A percentile compares a stretch with the other conserved stretches of the same genome.
Evolutionary conservation across 78 protist species (phyloP).

Genomic region (Dictyostelium purpureum): DNA sequence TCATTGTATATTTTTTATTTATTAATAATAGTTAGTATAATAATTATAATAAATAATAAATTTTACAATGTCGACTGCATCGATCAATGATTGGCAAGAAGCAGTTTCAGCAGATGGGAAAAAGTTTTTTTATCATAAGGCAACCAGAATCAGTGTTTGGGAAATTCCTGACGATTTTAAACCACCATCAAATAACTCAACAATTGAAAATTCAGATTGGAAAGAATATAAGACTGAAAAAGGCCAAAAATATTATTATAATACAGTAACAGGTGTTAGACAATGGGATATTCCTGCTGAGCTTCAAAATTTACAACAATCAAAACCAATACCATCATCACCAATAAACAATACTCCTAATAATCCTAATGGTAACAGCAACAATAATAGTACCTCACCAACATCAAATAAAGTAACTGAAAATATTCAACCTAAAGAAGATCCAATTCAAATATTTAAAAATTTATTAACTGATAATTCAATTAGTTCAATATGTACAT

Average conservation of each 20-base stretch:
- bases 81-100: conserved; percentile 54
- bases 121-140: conserved; percentile 47
- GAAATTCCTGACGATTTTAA: conserved; percentile 52
- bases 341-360: background rate
- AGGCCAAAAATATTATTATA: conserved; percentile 62
- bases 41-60: too few relatives aligned
- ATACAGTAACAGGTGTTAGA: conserved; percentile 15
- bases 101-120: conserved; percentile 48
- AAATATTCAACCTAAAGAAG: background rate
- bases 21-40: too few relatives aligned
- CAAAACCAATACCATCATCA: background rate
- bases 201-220: conserved; percentile 4
- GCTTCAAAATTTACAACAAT: background rate
- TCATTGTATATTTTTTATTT: background rate
- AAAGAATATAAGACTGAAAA: conserved; percentile 50
- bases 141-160: conserved; percentile 44
- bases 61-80: background rate
- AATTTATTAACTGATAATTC: conserved; percentile 6
- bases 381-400: background rate
- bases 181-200: background rate
- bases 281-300: conserved; percentile 50
- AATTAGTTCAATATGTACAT: conserved; percentile 40
- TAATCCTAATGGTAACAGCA: background rate
- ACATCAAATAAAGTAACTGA: background rate
- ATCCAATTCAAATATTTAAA: conserved; percentile 21